Conservation (phyloP, 805 yeast species). For the Yarrowia divulgata region DNA sequence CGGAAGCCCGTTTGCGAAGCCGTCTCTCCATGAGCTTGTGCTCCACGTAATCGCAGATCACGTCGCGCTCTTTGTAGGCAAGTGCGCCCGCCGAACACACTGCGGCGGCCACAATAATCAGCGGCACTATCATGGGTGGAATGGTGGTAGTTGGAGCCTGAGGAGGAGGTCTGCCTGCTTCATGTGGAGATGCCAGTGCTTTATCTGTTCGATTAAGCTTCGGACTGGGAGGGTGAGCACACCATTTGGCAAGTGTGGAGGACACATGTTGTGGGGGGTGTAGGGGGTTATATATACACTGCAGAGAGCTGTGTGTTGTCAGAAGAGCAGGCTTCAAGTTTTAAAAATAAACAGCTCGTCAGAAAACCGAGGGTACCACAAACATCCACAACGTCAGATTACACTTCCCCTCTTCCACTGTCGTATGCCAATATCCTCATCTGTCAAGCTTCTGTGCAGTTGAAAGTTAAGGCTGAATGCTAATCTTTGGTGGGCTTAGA, state of each 20-base stretch:
- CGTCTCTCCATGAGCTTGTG: constrained; percentile 36
- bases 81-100: constrained; percentile 38
- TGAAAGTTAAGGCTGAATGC: constrained; percentile 8
- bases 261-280: too few relatives aligned
- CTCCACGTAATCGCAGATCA: constrained; percentile 33
- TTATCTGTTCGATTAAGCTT: constrained; percentile 22
- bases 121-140: constrained; percentile 35
- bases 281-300: background rate
- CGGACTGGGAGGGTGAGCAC: constrained; percentile 8
- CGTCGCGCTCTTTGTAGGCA: constrained; percentile 34
- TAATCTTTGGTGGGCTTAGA: background rate
- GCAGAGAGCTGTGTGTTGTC: background rate
- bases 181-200: constrained; percentile 8
- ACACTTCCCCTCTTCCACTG: constrained; percentile 5
- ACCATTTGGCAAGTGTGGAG: background rate
- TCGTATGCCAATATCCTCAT: constrained; percentile 22
- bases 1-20: constrained; percentile 20
- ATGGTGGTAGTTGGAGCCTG: constrained; percentile 4
- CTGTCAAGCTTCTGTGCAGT: constrained; percentile 18
- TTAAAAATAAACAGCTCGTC: too few relatives aligned
- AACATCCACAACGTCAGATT: background rate
- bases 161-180: background rate
- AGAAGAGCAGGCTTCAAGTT: too few relatives aligned
- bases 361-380: background rate
- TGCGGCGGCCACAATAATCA: constrained; percentile 37